phyloP scores from a whole-genome alignment of 116 monocot genomes.

The Trichopus zeylanicus region DNA sequence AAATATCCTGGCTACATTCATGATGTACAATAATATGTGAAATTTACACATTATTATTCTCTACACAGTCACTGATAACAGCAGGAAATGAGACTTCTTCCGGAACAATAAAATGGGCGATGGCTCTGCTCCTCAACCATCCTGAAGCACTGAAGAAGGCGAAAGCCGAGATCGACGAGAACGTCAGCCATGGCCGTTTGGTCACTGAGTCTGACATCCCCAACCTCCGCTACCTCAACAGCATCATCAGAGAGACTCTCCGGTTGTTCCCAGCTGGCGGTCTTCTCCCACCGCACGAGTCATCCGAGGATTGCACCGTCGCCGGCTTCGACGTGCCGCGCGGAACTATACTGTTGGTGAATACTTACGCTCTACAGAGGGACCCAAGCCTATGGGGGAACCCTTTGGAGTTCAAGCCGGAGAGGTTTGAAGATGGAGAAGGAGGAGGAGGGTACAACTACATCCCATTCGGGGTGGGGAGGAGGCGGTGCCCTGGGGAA shows the following conservation, averaged over 20 bases:
- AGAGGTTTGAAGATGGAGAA: constrained; percentile 10
- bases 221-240: no score
- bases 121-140: constrained; percentile 17
- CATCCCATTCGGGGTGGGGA: constrained; percentile 30
- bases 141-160: constrained; percentile 3
- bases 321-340: constrained; percentile 14
- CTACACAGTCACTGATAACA: neutral
- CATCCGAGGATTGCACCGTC: constrained; percentile 10
- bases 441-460: neutral
- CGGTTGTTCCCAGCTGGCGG: constrained; percentile 14
- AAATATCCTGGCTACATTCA: neutral
- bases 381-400: constrained; percentile 19
- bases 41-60: neutral
- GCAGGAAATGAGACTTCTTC: constrained; percentile 13
- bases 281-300: constrained; percentile 3
- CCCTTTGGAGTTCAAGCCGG: constrained; percentile 22
- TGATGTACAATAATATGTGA: no score
- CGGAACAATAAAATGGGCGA: constrained; percentile 13
- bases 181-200: constrained; percentile 3
- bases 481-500: constrained; percentile 41
- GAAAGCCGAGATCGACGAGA: constrained; percentile 9
- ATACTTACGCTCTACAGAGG: constrained; percentile 17
- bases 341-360: constrained; percentile 12
- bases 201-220: constrained; percentile 18
- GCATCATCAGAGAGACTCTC: constrained; percentile 20